Evolutionary conservation across 257 asterid genomes (phyloP), one percentile per base, ranked within the genome.

Genomic region (Coffea canephora): DNA sequence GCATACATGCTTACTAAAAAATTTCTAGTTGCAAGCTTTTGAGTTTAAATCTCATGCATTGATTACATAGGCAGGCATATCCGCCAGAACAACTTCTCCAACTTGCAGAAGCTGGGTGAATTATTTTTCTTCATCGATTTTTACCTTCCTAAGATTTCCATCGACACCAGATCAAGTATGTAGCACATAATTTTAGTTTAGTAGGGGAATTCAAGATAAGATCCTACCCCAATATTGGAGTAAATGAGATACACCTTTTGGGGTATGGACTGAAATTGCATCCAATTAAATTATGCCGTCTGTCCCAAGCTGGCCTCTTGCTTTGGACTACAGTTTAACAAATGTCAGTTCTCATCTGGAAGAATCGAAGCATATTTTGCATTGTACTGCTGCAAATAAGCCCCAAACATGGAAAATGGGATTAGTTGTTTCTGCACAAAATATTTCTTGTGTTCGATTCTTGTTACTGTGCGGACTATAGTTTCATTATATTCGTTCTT

Each of bases 141-240:
- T 27, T 16, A 16, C 74, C 64, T 66, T 3, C 69, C 39, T 62
- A 61, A 21, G 67, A 73, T 67, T n/a, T 15, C 59, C 23, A 7
- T 36, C 54, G 62, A 15, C 61, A 41, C 66, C 34, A 39, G 45
- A 36, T 15, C 54, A 77, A 65, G 27, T 39, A 77, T 46, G 27
- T 77, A 64, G 62, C 25, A 25, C 43, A 48, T 67, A 31, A 25
- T 2, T 6, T 77, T 77, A 18, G 36, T 34, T 52, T 9, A 48
- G 23, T 16, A 43, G 71, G 73, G 49, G 46, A 65, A 21, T 76
- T 76, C 71, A 61, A 76, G 72, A 76, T 62, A 52, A 73, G 57
- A 62, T 76, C 73, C 50, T 8, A 45, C 72, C 45, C 49, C 25
- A 36, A 36, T 68, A 13, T 36, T 68, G 72, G n/a, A 68, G 2